Percentiles rank a stretch among this genome's conserved stretches.
phyloP scores from a whole-genome alignment of 441 rosid species.

The Corymbia citriodora region DNA sequence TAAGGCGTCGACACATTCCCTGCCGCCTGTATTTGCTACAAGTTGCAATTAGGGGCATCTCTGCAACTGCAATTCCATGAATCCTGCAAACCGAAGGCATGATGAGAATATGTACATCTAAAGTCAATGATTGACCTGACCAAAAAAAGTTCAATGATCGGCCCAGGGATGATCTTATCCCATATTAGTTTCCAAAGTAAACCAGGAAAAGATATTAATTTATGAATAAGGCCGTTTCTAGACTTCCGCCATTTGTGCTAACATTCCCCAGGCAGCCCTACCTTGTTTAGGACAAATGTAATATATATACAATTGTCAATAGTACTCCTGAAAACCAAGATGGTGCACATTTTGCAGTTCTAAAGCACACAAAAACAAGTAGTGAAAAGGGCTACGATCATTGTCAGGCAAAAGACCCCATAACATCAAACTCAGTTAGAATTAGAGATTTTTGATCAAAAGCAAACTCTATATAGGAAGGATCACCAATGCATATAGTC shows the following conservation, averaged over 20 bases:
- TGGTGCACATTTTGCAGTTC: background rate
- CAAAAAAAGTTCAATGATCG: background rate
- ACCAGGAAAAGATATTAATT: background rate
- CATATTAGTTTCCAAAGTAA: background rate
- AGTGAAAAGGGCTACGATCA: background rate
- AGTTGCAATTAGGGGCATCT: slow-evolving; percentile 98
- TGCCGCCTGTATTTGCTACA: slow-evolving; percentile 86
- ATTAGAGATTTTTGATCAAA: background rate
- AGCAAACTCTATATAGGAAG: background rate
- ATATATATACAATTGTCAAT: background rate
- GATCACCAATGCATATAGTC: background rate
- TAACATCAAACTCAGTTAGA: background rate
- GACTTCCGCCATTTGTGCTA: background rate
- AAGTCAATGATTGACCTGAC: background rate
- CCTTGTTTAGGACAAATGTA: background rate
- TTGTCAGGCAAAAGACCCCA: background rate
- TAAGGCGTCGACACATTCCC: slow-evolving; percentile 89
- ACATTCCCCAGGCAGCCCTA: background rate
- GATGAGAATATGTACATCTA: background rate
- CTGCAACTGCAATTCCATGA: slow-evolving; percentile 81
- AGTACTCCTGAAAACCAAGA: background rate
- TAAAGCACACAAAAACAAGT: background rate
- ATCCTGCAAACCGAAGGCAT: slow-evolving; percentile 39
- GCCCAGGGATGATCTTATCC: background rate
- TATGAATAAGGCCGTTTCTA: background rate